Conservation (phyloP, 2,329 filamentous ascomycete species). For the Claviceps sorghi region DNA sequence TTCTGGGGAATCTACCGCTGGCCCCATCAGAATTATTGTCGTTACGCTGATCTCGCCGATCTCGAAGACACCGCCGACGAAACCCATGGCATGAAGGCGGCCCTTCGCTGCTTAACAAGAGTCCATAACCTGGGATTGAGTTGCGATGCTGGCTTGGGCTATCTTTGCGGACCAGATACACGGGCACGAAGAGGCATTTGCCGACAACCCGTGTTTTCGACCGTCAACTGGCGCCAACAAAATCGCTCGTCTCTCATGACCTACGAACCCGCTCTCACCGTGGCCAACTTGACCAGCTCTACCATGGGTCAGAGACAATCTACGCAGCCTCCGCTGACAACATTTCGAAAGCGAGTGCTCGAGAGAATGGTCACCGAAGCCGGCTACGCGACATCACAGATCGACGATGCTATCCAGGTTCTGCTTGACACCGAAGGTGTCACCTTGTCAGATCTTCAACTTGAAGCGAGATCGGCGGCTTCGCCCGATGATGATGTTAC, state of each 20-base stretch:
- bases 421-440: slow-evolving; percentile 22
- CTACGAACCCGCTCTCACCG: not conserved
- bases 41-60: slow-evolving; percentile 42
- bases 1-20: slow-evolving; percentile 54
- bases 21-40: slow-evolving; percentile 44
- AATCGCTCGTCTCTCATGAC: not conserved
- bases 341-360: slow-evolving; percentile 10
- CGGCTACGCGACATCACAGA: slow-evolving; percentile 17
- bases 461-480: slow-evolving; percentile 15
- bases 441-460: slow-evolving; percentile 15
- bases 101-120: slow-evolving; percentile 39
- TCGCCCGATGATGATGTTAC: not conserved
- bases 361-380: slow-evolving; percentile 24
- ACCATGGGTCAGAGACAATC: not conserved
- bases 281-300: not conserved
- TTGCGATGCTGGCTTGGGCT: slow-evolving; percentile 53
- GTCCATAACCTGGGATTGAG: slow-evolving; percentile 52
- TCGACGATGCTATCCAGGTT: slow-evolving; percentile 20
- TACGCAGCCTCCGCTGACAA: not conserved
- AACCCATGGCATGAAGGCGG: slow-evolving; percentile 43
- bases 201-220: slow-evolving; percentile 15
- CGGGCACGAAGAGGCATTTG: slow-evolving; percentile 29
- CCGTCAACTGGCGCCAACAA: not conserved
- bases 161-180: slow-evolving; percentile 47
- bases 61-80: slow-evolving; percentile 52